Base-by-base conservation (phyloP, 352 stramenopile species). In the Phytopythium boreale region DNA sequence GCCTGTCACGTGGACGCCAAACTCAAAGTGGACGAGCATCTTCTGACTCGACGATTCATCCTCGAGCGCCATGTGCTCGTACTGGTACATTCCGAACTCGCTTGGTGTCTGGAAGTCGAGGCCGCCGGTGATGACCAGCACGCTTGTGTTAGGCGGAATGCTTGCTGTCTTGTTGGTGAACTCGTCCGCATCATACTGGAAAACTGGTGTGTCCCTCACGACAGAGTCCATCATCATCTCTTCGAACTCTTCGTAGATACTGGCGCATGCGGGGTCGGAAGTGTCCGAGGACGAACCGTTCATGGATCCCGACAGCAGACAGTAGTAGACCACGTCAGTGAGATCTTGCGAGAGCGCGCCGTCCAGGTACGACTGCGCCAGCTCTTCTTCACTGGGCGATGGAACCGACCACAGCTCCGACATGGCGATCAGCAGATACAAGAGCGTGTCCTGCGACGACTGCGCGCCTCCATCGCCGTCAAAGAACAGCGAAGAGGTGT, bases 41-140 rank as follows among this genome's bases (percentile, higher is more conserved):
- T 84, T 84, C 47, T 67, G 57, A n/a, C 64, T 75, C 58, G 64
- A 64, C 29, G 59, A 50, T 34, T 51, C 67, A 2, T 67, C 59
- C 2, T 59, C 31, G 4, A 71, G 59, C 27, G 58, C 37, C 20
- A 78, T 62, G 7, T 67, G 56, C 0, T 61, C 61, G 59, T 67
- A 75, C 44, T 80, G 66, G 24, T 70, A 43, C 31, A 62, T 49
- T 20, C 69, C 76, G 65, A 76, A 82, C 50, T 82, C 73, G 62
- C 66, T 66, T 0, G 69, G 71, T 8, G 72, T 87, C 56, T 82
- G 65, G 12, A 75, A 75, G 51, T 84, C 72, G 19, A 84, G 61
- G n/a, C 69, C 66, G 31, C 75, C 75, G 24, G 64, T 79, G 49
- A 87, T 73, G 19, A 87, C 10, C n/a, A 87, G 57, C 51, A 81